Conservation (phyloP, 768 basidiomycete species). For the Galerina sulciceps region DNA sequence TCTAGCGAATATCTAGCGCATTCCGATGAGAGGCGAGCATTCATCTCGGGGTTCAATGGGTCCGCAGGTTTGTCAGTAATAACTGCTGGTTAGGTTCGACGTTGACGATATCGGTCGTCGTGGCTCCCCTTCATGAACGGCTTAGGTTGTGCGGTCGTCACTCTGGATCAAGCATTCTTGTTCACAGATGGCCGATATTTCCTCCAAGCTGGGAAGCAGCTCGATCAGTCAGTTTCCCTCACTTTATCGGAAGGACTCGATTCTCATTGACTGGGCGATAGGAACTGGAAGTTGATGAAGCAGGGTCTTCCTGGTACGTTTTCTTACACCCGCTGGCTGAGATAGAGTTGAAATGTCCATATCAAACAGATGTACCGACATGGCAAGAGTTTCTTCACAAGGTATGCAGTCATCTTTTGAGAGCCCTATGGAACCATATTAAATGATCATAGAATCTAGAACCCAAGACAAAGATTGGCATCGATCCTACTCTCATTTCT, state of each 20-base stretch:
- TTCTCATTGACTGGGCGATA: conserved; percentile 25
- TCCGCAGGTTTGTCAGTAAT: conserved; percentile 70
- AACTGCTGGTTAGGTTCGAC: background rate
- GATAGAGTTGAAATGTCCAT: too few relatives aligned
- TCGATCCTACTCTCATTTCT: conserved; percentile 80
- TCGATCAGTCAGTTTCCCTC: conserved; percentile 67
- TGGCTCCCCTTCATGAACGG: background rate
- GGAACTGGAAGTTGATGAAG: conserved; percentile 95
- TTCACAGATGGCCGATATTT: conserved; percentile 98
- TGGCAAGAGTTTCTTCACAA: conserved; percentile 89
- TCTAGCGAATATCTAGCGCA: conserved; percentile 87
- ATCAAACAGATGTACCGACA: conserved; percentile 71
- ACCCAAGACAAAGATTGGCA: conserved; percentile 68
- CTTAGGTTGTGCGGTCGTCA: conserved; percentile 82
- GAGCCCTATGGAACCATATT: background rate
- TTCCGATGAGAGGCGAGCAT: conserved; percentile 84
- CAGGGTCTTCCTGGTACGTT: conserved; percentile 77
- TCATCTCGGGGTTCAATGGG: conserved; percentile 93
- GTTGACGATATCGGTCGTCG: background rate
- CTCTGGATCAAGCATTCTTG: conserved; percentile 69
- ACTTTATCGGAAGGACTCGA: background rate
- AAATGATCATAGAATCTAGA: conserved; percentile 55
- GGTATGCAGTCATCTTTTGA: conserved; percentile 37
- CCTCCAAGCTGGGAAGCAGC: conserved; percentile 87
- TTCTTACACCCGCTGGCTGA: background rate